These are phyloP conservation scores for Cercophora sp. DNA, from an alignment of 495 filamentous ascomycete species.

Conservation along the genomic window DNA sequence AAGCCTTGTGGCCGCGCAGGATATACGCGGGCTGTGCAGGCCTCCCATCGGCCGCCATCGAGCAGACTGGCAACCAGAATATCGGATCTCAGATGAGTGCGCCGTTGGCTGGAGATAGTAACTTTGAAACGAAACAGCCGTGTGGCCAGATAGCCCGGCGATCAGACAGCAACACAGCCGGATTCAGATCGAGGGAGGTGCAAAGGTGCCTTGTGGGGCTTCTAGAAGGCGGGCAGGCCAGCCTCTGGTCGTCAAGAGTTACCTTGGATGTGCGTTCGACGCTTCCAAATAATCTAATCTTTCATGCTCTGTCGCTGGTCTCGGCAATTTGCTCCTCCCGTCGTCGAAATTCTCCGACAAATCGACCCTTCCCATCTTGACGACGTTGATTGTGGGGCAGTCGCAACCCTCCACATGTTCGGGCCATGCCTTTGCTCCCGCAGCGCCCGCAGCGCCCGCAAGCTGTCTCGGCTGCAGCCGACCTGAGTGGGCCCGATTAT, in stretches of 20 bases:
- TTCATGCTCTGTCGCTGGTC: background rate
- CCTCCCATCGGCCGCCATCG: constrained; percentile 23
- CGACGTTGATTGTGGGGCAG: background rate
- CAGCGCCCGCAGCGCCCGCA: no score
- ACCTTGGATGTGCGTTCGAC: background rate
- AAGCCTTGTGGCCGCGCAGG: constrained; percentile 77
- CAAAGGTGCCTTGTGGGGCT: constrained; percentile 1
- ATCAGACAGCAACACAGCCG: constrained; percentile 2
- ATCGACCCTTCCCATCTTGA: no score
- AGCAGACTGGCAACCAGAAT: no score
- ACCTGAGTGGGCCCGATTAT: no score
- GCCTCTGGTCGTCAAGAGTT: background rate
- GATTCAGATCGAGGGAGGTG: background rate
- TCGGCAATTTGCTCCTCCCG: background rate
- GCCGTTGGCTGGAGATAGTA: no score
- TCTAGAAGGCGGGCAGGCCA: background rate
- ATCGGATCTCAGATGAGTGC: no score
- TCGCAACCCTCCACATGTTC: no score
- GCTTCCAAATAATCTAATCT: no score
- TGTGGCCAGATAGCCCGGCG: constrained; percentile 1
- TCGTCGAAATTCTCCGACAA: constrained; percentile 14
- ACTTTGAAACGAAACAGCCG: background rate
- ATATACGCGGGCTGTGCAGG: constrained; percentile 77
- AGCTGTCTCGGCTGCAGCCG: no score
- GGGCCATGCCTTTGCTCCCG: no score